Evolutionary conservation across 176 grass and related monocot species (phyloP), one percentile per base, ranked within the genome.

Genomic region (Musa itinerans): DNA sequence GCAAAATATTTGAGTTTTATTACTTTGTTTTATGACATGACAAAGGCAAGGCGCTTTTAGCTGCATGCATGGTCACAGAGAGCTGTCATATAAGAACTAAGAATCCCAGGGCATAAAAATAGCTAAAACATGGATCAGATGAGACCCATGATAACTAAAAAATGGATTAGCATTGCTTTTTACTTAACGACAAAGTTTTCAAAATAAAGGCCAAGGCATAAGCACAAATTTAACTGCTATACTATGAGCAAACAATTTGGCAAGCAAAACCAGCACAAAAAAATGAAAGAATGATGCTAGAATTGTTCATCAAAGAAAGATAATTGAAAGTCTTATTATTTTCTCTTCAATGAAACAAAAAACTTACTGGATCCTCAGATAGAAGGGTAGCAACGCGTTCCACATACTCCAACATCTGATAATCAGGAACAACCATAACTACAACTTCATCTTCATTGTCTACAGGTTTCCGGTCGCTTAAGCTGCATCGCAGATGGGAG

Each of bases 381-480:
- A 99, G 88, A 81, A 69, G 82, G 82, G 83, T 86, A 71, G 90
- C 66, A n/a, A 93, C 91, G 58, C 77, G 76, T 81, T 91, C 86
- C 69, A 99, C 90, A 56, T 92, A 80, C 80, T 94, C 95, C 53
- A 94, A 80, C 95, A 99, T 99, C 52, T 99, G 95, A 81, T 94
- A 92, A 78, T 94, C 95, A 74, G 90, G 95, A 59, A 99, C 93
- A 71, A 99, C 82, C 95, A 94, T 99, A 75, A 94, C 88, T 52
- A 90, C 83, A 54, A 91, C 79, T 75, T 86, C 90, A 84, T 98
- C 95, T 25, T 93, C 95, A 76, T 74, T 26, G 51, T 82, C 86
- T 48, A 98, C 88, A 73, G 90, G 90, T n/a, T 91, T 98, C 65
- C 95, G 80, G n/a, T 98, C 90, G 19, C 95, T 85, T 74, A 98